phyloP scores from a whole-genome alignment of 345 rosid species.

The Laguncularia racemosa region DNA sequence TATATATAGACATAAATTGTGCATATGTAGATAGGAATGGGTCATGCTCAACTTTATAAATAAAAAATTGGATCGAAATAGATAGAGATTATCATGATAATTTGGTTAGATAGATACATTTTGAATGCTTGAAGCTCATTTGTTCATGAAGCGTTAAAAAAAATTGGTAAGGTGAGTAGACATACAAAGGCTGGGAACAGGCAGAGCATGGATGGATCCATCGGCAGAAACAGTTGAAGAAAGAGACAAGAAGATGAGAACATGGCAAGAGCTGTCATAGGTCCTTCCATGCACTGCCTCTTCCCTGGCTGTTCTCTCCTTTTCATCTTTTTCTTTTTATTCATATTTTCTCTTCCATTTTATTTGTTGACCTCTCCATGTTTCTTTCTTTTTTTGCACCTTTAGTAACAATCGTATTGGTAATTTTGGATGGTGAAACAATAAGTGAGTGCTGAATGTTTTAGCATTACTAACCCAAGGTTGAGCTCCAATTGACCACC shows the following conservation, averaged over 20 bases:
- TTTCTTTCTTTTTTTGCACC: too few relatives aligned
- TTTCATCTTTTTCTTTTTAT: slow-evolving; percentile 1
- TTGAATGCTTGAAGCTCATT: too few relatives aligned
- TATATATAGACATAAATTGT: background rate
- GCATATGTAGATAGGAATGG: background rate
- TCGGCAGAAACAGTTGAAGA: slow-evolving; percentile 46
- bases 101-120: too few relatives aligned
- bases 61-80: background rate
- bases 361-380: too few relatives aligned
- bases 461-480: too few relatives aligned
- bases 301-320: slow-evolving; percentile 65
- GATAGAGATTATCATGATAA: too few relatives aligned
- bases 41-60: background rate
- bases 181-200: slow-evolving; percentile 17
- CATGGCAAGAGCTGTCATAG: slow-evolving; percentile 21
- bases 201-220: slow-evolving; percentile 23
- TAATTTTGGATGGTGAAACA: too few relatives aligned
- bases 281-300: slow-evolving; percentile 95
- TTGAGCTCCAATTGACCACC: too few relatives aligned
- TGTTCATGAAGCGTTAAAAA: too few relatives aligned
- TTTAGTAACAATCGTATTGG: too few relatives aligned
- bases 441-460: too few relatives aligned
- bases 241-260: slow-evolving; percentile 63
- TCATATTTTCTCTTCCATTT: background rate
- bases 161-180: background rate